Evolutionary conservation across 202 grass and related monocot genomes (phyloP).

Genomic region (Schoenoplectus tabernaemontani): DNA sequence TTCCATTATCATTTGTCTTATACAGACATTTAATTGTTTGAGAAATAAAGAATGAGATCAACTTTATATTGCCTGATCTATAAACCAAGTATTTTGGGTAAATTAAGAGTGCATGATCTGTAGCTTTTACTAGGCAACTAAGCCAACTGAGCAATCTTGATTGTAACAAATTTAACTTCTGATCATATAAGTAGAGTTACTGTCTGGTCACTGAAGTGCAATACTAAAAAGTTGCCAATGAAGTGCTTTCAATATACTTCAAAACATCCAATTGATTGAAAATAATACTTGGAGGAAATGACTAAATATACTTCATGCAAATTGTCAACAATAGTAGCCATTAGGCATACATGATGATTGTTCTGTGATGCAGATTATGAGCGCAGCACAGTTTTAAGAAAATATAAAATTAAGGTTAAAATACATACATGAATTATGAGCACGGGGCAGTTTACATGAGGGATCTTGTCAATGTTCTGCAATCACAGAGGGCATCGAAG

Average conservation of each 20-base stretch:
- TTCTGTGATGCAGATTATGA: not conserved
- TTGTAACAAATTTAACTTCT: not conserved
- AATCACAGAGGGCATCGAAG: conserved; percentile 22
- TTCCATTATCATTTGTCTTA: not conserved
- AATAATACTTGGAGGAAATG: not conserved
- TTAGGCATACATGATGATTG: not conserved
- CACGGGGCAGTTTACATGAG: conserved; percentile 62
- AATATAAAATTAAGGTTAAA: conserved; percentile 14
- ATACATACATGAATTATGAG: conserved; percentile 79
- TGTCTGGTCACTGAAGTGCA: not conserved
- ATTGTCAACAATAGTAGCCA: not conserved
- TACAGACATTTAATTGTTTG: not conserved
- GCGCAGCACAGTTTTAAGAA: not conserved
- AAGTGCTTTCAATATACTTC: not conserved
- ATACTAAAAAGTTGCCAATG: not conserved
- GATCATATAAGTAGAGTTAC: not conserved
- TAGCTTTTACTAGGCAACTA: not conserved
- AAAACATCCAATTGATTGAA: not conserved
- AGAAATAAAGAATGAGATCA: not conserved
- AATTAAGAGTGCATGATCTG: not conserved
- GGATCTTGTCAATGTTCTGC: conserved; percentile 77
- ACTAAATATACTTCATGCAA: not conserved
- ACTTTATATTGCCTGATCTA: not conserved
- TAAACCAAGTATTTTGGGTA: not conserved
- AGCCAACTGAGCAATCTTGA: not conserved